Conservation (phyloP, 1,139 yeast genomes). For the Scheffersomyces illinoinensis region DNA sequence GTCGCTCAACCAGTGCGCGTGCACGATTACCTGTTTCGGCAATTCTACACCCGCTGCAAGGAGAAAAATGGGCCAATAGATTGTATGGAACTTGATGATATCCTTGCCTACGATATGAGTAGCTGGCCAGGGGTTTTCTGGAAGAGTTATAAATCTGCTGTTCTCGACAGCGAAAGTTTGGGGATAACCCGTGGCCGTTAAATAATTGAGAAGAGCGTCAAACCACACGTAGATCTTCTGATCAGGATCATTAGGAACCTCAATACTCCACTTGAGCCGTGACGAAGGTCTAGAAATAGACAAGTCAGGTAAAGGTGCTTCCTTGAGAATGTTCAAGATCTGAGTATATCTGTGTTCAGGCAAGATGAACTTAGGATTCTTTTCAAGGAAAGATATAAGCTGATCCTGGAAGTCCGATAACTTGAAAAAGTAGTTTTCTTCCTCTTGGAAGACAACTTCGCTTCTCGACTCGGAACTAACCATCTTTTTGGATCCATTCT, state of each 20-base stretch:
- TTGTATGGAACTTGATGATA: slow-evolving; percentile 81
- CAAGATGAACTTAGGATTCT: slow-evolving; percentile 57
- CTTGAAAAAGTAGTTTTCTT: slow-evolving; percentile 83
- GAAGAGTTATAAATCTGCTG: slow-evolving; percentile 9
- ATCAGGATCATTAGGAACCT: slow-evolving; percentile 75
- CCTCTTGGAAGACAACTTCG: slow-evolving; percentile 74
- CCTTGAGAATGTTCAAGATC: slow-evolving; percentile 59
- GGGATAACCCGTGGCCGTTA: slow-evolving; percentile 75
- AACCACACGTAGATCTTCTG: slow-evolving; percentile 96
- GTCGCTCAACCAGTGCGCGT: slow-evolving; percentile 90
- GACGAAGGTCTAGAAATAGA: slow-evolving; percentile 82
- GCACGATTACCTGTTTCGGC: slow-evolving; percentile 80
- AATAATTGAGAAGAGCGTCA: slow-evolving; percentile 86
- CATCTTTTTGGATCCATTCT: slow-evolving; percentile 33
- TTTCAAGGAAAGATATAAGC: slow-evolving; percentile 50
- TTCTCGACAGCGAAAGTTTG: slow-evolving; percentile 10
- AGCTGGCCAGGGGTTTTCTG: slow-evolving; percentile 52
- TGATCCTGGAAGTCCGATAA: slow-evolving; percentile 59
- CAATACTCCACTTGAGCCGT: slow-evolving; percentile 86
- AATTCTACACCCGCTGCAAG: slow-evolving; percentile 75
- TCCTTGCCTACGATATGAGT: slow-evolving; percentile 92
- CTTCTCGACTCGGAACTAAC: slow-evolving; percentile 75
- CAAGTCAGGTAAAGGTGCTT: slow-evolving; percentile 56
- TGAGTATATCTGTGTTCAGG: slow-evolving; percentile 62
- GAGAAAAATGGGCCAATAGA: slow-evolving; percentile 93